Conservation (phyloP, 192 early-diverging fungal genomes). For the Coemansia sp. region DNA sequence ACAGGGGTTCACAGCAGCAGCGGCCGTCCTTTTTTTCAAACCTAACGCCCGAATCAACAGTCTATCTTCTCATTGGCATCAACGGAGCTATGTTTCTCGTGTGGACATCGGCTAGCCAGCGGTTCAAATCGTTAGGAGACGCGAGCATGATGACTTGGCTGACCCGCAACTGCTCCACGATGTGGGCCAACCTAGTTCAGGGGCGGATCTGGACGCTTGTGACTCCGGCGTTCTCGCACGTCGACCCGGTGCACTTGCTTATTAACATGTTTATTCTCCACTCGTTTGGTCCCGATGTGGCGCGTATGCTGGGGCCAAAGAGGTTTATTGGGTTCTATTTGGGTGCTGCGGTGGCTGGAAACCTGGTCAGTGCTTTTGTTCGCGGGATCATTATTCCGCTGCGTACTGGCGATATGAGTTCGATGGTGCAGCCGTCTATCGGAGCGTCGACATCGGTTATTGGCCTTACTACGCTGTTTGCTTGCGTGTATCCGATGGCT, state of each 20-base stretch:
- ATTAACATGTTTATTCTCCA: conserved; percentile 54
- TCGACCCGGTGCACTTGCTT: conserved; percentile 37
- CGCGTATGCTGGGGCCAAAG: conserved; percentile 21
- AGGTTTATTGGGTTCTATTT: conserved; percentile 42
- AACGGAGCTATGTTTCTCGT: conserved; percentile 44
- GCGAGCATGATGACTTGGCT: conserved; percentile 20
- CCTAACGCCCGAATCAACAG: conserved; percentile 23
- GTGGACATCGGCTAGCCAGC: conserved; percentile 26
- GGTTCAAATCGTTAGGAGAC: conserved; percentile 20
- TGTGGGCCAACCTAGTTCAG: conserved; percentile 21
- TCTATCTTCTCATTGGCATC: conserved; percentile 35
- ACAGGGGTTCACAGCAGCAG: neutral
- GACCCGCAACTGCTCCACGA: conserved; percentile 35
- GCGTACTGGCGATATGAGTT: conserved; percentile 2
- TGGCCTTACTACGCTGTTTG: conserved; percentile 46
- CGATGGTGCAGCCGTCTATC: conserved; percentile 21
- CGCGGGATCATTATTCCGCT: conserved; percentile 20
- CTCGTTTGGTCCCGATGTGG: conserved; percentile 42
- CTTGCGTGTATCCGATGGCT: conserved; percentile 44
- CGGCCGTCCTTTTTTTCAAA: conserved; percentile 5
- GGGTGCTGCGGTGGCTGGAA: conserved; percentile 28
- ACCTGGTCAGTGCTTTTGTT: conserved; percentile 32
- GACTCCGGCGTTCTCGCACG: conserved; percentile 54
- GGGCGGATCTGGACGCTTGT: conserved; percentile 53
- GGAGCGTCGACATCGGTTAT: conserved; percentile 51